Evolutionary conservation across 106 monocot species (phyloP), one percentile per base, ranked within the genome.

Genomic region (Platanthera guangdongensis): DNA sequence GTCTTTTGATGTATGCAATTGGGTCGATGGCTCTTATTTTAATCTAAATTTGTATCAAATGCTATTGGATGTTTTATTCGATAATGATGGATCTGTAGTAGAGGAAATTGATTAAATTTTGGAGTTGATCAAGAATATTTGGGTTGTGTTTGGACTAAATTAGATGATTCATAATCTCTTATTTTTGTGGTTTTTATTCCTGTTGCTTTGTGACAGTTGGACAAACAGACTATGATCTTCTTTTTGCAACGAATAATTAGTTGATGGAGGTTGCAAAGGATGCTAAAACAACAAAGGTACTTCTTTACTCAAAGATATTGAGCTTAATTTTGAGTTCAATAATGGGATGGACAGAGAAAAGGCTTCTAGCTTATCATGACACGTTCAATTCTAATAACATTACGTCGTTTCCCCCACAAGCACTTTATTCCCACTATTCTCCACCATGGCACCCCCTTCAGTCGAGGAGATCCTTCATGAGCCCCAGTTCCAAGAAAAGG

Each of bases 341-440:
- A 82, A 84, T 93, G 87, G 84, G 88, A 53, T 96, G 95, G 95
- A 74, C 95, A 68, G 95, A 96, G 76, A 88, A 96, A 78, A 81
- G 93, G 68, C 95, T 96, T 62, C 87, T 96, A 81, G 93, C 93
- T 55, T 96, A 96, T 63, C 95, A 96, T 72, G 95, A 96, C 50
- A 93, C 93, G 18, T 96, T 96, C 74, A 79, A 81, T 78, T 9
- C 83, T 19, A 79, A 78, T 75, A 96, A 87, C 70, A 85, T 96
- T 76, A n/a, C 25, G 25, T 25, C 25, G 25, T 25, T 25, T 25
- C 25, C 25, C 25, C 25, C 0, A 25, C 25, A 0, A 25, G 25
- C 25, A 25, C 25, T 25, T 25, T 25, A 25, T 25, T 0, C 25
- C 25, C 25, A 25, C 25, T 25, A 25, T 0, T 25, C 25, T 25